Evolutionary conservation across 345 rosid species (phyloP), one percentile per base, ranked within the genome.

Genomic region (Gossypium thurberi): DNA sequence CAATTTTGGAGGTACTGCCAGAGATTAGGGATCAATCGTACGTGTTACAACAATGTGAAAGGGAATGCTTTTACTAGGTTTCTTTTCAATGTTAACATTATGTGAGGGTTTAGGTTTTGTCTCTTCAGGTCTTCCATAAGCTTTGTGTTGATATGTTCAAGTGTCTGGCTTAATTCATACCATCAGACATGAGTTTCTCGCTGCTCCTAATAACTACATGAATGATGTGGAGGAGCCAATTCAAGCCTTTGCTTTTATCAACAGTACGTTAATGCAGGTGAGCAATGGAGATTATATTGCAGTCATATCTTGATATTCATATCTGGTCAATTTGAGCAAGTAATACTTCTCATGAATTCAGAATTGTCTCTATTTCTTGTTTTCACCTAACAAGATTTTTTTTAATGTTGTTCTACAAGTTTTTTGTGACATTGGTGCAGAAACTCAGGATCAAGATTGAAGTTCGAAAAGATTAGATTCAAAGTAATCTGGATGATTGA

Each of bases 191-290:
- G 86, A 85, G 60, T 82, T 87, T 78, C 77, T 89, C 81, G 89
- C 88, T 81, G 98, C 98, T 47, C 75, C 92, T 55, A 96, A 92
- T 76, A 85, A 96, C 84, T 92, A 87, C 77, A 89, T 92, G 89
- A 89, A 91, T 79, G 97, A 88, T 74, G 76, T 85, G 46, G 89
- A 88, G 20, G 71, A 74, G 60, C 71, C 77, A 9, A 57, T 65
- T 53, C 71, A 42, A 21, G 77, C 77, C 23, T 74, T 74, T 12
- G 48, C 51, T 74, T 90, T 82, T 80, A 85, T 90, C 73, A 71
- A 80, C 70, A 68, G 75, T 66, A 78, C 75, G 25, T 75, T 90
- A 50, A 72, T 73, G 67, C 84, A 80, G 75, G 82, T 88, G 74
- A 84, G 63, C 74, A 86, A 81, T 53, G 79, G 82, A 76, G 91